phyloP scores from a whole-genome alignment of 2,329 filamentous ascomycete genomes.

The Clonostachys byssicola region DNA sequence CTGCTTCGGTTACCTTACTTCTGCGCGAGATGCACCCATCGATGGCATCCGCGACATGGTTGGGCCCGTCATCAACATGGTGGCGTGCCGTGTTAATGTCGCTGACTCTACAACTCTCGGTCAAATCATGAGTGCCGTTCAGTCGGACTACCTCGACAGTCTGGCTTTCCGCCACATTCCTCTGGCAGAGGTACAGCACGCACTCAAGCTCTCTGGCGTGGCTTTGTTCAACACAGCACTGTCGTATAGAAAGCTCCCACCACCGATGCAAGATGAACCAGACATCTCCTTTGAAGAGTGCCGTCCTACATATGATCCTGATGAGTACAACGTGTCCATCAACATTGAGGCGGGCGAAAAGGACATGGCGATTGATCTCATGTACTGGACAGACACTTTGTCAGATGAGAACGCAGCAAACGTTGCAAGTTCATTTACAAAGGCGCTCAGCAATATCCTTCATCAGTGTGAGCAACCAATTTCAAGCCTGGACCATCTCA shows the following conservation, averaged over 20 bases:
- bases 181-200: slow-evolving; percentile 12
- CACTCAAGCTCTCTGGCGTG: slow-evolving; percentile 9
- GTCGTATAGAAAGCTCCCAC: slow-evolving; percentile 11
- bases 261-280: background rate
- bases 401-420: slow-evolving; percentile 9
- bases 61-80: slow-evolving; percentile 53
- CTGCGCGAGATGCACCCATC: slow-evolving; percentile 45
- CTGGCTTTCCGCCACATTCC: slow-evolving; percentile 2
- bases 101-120: slow-evolving; percentile 6
- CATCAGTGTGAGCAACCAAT: slow-evolving; percentile 4
- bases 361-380: slow-evolving; percentile 8
- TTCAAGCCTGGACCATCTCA: slow-evolving; percentile 17
- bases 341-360: slow-evolving; percentile 10
- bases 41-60: slow-evolving; percentile 39
- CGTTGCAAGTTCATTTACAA: slow-evolving; percentile 12
- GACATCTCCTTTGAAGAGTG: slow-evolving; percentile 12
- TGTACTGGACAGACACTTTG: slow-evolving; percentile 14
- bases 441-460: slow-evolving; percentile 10
- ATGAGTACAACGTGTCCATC: slow-evolving; percentile 13
- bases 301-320: slow-evolving; percentile 11
- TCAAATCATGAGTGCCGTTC: slow-evolving; percentile 26
- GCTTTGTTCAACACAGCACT: slow-evolving; percentile 14
- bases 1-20: slow-evolving; percentile 49
- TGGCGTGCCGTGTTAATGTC: slow-evolving; percentile 42
- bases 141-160: slow-evolving; percentile 13